Conservation (phyloP, 352 stramenopile genomes). For the Pythium insidiosum region DNA sequence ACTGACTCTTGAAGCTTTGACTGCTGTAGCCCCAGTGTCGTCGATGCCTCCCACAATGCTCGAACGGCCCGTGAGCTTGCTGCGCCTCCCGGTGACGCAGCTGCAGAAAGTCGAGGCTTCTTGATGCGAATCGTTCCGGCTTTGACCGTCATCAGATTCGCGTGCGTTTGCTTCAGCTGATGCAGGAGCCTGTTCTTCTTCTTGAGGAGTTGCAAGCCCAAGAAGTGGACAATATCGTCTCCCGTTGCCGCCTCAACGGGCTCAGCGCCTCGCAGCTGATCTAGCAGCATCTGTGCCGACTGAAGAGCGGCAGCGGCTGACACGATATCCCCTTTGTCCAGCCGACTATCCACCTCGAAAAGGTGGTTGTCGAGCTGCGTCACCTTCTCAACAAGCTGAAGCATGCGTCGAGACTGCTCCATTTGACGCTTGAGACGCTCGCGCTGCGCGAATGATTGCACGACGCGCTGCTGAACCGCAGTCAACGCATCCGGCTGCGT, state of each 20-base stretch:
- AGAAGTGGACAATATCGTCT: constrained; percentile 26
- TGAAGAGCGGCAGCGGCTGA: constrained; percentile 28
- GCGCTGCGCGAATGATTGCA: constrained; percentile 50
- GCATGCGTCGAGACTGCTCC: constrained; percentile 49
- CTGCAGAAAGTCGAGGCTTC: constrained; percentile 4
- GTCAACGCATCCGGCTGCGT: constrained; percentile 7
- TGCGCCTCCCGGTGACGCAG: not conserved
- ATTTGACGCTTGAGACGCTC: constrained; percentile 54
- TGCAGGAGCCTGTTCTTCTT: constrained; percentile 46
- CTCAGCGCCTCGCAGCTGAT: constrained; percentile 13
- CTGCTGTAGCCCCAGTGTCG: too few species aligned
- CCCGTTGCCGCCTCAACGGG: not conserved
- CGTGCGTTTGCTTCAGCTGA: constrained; percentile 38
- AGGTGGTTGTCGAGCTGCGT: constrained; percentile 48
- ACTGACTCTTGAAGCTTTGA: too few species aligned
- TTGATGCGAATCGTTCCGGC: constrained; percentile 22
- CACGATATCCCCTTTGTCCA: constrained; percentile 38
- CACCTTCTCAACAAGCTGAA: constrained; percentile 61
- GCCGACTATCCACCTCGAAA: constrained; percentile 31
- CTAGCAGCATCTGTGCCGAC: constrained; percentile 28
- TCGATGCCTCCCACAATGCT: too few species aligned
- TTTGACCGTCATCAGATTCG: constrained; percentile 29
- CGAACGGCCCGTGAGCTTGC: not conserved
- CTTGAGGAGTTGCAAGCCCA: constrained; percentile 38
- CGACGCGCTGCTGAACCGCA: constrained; percentile 29